A percentile compares a stretch with the other conserved stretches of the same genome.
phyloP scores from a whole-genome alignment of 2,329 filamentous ascomycete species.

The Tolypocladium capitatum region DNA sequence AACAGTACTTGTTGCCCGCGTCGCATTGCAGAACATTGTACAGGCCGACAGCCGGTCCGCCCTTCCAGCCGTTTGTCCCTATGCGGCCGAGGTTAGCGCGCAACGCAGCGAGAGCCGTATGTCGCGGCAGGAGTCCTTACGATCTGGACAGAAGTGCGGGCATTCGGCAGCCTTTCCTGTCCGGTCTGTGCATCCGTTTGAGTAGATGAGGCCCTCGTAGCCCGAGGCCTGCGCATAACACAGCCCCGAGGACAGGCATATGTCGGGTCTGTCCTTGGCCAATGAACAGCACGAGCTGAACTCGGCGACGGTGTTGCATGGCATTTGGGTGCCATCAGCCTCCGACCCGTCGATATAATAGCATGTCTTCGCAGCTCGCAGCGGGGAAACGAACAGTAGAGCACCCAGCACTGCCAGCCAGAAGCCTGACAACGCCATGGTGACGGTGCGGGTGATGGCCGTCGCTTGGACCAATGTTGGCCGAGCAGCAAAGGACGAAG shows the following conservation, averaged over 20 bases:
- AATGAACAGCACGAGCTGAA: slow-evolving; percentile 10
- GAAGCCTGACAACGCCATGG: neutral
- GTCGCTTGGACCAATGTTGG: neutral
- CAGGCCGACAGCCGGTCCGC: neutral
- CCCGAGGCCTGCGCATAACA: slow-evolving; percentile 7
- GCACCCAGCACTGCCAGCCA: neutral
- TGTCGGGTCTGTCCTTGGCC: slow-evolving; percentile 7
- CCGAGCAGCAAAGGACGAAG: neutral
- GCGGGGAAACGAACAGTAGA: neutral
- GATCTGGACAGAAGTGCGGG: slow-evolving; percentile 6
- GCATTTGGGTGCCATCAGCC: neutral
- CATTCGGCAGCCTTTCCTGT: slow-evolving; percentile 5
- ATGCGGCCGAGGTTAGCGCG: neutral
- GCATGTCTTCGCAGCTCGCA: slow-evolving; percentile 20
- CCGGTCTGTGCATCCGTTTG: slow-evolving; percentile 10
- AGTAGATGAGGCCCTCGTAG: slow-evolving; percentile 8
- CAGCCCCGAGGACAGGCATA: slow-evolving; percentile 10
- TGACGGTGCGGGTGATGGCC: neutral
- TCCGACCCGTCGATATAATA: slow-evolving; percentile 5
- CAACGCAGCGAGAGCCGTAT: neutral
- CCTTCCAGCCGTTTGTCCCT: slow-evolving; percentile 4
- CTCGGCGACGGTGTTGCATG: slow-evolving; percentile 8
- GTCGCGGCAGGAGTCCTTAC: neutral
- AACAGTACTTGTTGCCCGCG: slow-evolving; percentile 7
- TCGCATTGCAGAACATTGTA: slow-evolving; percentile 9